phyloP scores from a whole-genome alignment of 139 green algal species.

The Chlorella sp. region DNA sequence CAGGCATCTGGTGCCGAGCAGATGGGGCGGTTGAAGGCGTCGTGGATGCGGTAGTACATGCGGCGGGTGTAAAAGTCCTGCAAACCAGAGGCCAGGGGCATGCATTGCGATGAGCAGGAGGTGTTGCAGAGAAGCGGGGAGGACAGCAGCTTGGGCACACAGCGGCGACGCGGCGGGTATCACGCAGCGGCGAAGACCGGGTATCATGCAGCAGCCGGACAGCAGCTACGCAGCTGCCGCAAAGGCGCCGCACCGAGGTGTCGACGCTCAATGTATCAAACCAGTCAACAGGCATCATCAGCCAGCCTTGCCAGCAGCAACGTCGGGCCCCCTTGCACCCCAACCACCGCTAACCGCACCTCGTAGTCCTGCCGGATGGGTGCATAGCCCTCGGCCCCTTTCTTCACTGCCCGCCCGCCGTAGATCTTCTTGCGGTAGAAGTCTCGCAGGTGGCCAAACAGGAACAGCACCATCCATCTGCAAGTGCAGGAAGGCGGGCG shows the following conservation, averaged over 20 bases:
- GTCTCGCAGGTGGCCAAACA: constrained; percentile 87
- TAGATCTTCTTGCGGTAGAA: constrained; percentile 61
- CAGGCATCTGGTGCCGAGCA: constrained; percentile 84
- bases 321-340: too few relatives aligned
- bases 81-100: background rate
- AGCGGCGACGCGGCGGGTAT: background rate
- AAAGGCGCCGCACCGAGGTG: too few relatives aligned
- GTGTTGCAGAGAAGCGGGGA: background rate
- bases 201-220: too few relatives aligned
- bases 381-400: constrained; percentile 82
- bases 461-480: constrained; percentile 73
- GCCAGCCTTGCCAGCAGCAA: too few relatives aligned
- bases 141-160: background rate
- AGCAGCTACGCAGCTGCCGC: too few relatives aligned
- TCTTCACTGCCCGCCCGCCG: background rate
- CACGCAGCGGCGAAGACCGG: too few relatives aligned
- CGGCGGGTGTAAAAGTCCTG: constrained; percentile 95
- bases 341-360: background rate
- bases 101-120: background rate
- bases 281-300: too few relatives aligned
- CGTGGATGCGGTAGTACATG: constrained; percentile 70
- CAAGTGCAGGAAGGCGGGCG: background rate
- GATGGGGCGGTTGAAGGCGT: constrained; percentile 97
- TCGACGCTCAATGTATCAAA: too few relatives aligned
- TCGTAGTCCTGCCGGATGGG: constrained; percentile 87